Percentiles rank a stretch among this genome's conserved stretches.
Evolutionary conservation across 2,329 filamentous ascomycete species (phyloP).

Genomic region (Pseudogymnoascus sp.): DNA sequence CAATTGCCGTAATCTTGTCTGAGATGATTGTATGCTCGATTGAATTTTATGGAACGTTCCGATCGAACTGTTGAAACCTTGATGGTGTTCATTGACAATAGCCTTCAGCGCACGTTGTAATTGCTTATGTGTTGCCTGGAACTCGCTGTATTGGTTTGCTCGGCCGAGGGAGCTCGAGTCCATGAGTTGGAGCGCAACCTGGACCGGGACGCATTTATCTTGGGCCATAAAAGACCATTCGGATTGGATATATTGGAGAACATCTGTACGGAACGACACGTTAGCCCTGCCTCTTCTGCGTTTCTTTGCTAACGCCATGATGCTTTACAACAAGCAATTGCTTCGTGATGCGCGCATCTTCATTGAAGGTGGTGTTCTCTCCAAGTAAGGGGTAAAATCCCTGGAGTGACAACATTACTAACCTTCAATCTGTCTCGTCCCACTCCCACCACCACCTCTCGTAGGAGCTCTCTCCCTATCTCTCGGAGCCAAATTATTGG

Average conservation of each 20-base stretch:
- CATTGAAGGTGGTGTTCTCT: not conserved
- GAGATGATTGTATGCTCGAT: constrained; percentile 79
- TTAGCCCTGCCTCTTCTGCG: not conserved
- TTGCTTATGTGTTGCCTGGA: constrained; percentile 73
- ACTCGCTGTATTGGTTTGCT: constrained; percentile 78
- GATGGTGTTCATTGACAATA: constrained; percentile 97
- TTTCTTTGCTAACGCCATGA: not conserved
- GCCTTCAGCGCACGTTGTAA: constrained; percentile 88
- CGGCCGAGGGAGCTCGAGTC: constrained; percentile 89
- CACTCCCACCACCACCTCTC: constrained; percentile 10
- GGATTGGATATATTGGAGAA: constrained; percentile 73
- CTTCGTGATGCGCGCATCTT: not conserved
- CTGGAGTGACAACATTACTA: constrained; percentile 1
- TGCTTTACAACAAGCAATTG: not conserved
- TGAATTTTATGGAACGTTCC: constrained; percentile 99
- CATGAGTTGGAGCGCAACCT: constrained; percentile 89
- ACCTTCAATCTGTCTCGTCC: constrained; percentile 14
- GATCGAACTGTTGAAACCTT: constrained; percentile 98
- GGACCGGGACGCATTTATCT: constrained; percentile 82
- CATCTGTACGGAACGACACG: constrained; percentile 21
- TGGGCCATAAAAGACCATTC: constrained; percentile 92
- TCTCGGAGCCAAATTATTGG: not conserved
- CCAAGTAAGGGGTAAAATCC: not conserved
- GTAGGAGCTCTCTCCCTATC: not conserved
- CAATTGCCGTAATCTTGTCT: constrained; percentile 72